These are phyloP conservation scores for Rhododendron ferrugineum DNA, from an alignment of 148 eudicot genomes.

Conservation along the genomic window DNA sequence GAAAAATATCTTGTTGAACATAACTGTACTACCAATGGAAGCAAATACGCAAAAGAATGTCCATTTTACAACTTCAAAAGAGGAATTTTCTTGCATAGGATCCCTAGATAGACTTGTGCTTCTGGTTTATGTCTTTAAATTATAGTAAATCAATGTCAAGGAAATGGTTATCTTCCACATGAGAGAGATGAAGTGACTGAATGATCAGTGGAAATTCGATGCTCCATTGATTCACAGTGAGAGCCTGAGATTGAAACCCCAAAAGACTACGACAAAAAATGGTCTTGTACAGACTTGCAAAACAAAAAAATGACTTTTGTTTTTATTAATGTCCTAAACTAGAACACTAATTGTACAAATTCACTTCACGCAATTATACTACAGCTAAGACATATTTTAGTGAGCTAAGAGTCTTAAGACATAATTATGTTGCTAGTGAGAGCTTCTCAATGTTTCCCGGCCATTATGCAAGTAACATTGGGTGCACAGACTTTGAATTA, in stretches of 20 bases:
- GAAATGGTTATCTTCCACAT: not conserved
- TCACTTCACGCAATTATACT: not conserved
- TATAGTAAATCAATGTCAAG: not conserved
- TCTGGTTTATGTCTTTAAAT: not conserved
- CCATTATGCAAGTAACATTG: not conserved
- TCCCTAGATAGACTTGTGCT: not conserved
- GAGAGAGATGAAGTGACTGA: not conserved
- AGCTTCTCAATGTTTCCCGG: not conserved
- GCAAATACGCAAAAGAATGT: not conserved
- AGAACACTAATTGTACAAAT: not conserved
- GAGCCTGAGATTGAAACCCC: not conserved
- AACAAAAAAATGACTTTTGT: not conserved
- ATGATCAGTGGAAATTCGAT: not conserved
- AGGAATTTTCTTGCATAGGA: not conserved
- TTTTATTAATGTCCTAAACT: not conserved
- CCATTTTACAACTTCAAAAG: not conserved
- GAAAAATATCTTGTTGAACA: not conserved
- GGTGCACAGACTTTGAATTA: not conserved
- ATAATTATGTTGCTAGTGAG: not conserved
- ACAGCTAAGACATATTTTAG: too few relatives aligned
- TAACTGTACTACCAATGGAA: not conserved
- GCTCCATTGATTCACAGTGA: not conserved
- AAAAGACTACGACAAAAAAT: not conserved
- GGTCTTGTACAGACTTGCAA: not conserved
- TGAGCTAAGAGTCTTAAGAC: not conserved